A percentile compares a stretch with the other conserved stretches of the same genome.
These are phyloP conservation scores for Ceratocystis huliohia DNA, from an alignment of 2,329 filamentous ascomycete species.

Conservation along the genomic window DNA sequence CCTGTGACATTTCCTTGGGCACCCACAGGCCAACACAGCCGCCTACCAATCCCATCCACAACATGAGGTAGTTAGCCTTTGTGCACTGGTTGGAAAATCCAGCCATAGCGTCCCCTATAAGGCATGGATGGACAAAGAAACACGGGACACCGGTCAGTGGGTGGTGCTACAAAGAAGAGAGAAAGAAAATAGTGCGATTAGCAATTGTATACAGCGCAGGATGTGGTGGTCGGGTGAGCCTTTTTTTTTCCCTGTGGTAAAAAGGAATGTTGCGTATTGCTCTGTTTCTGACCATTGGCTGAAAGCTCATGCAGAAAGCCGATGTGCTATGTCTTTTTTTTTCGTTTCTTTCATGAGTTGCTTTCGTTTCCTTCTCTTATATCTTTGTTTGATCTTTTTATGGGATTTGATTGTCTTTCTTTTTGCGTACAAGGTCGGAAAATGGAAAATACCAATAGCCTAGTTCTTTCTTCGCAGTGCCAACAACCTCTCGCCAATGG, in stretches of 20 bases:
- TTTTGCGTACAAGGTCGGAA: constrained; percentile 1
- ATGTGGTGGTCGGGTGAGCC: constrained; percentile 1
- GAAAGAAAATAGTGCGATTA: constrained; percentile 22
- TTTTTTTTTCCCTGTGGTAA: constrained; percentile 21
- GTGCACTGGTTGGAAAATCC: constrained; percentile 42
- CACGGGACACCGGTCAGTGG: constrained; percentile 63
- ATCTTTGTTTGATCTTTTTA: neutral
- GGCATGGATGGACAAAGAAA: constrained; percentile 90
- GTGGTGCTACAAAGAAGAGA: constrained; percentile 51
- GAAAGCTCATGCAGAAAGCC: neutral
- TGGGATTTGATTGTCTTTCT: neutral
- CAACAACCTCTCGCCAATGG: neutral
- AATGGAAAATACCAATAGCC: constrained; percentile 12
- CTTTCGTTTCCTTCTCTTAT: neutral
- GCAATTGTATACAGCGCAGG: constrained; percentile 1
- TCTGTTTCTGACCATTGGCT: constrained; percentile 6
- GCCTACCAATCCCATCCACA: constrained; percentile 84
- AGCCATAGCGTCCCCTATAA: constrained; percentile 68
- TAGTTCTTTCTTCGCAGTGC: constrained; percentile 13
- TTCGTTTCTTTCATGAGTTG: neutral
- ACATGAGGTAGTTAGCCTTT: constrained; percentile 60
- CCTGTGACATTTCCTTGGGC: constrained; percentile 51
- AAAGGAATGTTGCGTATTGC: constrained; percentile 27
- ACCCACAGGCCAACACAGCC: constrained; percentile 66
- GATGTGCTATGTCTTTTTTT: constrained; percentile 21